These are phyloP conservation scores for Wickerhamiella parazyma DNA, from an alignment of 805 yeast genomes.

Conservation along the genomic window DNA sequence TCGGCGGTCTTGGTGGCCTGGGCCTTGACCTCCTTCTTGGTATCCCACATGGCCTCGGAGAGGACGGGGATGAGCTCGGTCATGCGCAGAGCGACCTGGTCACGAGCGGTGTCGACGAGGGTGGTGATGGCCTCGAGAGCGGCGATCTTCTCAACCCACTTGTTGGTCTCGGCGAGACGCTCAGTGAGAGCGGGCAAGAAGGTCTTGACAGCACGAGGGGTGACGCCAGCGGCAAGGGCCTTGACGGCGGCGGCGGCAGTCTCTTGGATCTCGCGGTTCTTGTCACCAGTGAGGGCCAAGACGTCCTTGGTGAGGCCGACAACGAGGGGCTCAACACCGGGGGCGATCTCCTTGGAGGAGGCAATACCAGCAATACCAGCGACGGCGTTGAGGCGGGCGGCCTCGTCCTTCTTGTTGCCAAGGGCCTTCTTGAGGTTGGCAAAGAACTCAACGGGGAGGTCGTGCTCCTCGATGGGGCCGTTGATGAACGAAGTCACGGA, in stretches of 20 bases:
- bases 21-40: constrained; percentile 93
- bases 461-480: constrained; percentile 96
- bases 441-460: constrained; percentile 85
- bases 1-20: constrained; percentile 94
- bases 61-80: constrained; percentile 97
- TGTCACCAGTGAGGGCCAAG: constrained; percentile 78
- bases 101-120: constrained; percentile 88
- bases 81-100: constrained; percentile 96
- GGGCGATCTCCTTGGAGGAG: constrained; percentile 53
- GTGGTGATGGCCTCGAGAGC: constrained; percentile 71
- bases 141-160: constrained; percentile 98
- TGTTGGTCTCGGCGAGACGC: constrained; percentile 51
- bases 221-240: constrained; percentile 66
- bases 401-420: constrained; percentile 62
- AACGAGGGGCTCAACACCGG: constrained; percentile 92
- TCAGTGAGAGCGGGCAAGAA: constrained; percentile 67
- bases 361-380: constrained; percentile 80
- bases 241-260: constrained; percentile 64
- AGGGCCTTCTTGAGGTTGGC: constrained; percentile 60
- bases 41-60: constrained; percentile 99
- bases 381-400: constrained; percentile 60
- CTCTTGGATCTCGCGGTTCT: constrained; percentile 59
- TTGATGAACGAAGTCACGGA: constrained; percentile 87
- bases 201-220: constrained; percentile 88
- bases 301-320: constrained; percentile 63